Evolutionary conservation across 2,329 filamentous ascomycete genomes (phyloP).

Genomic region (Pseudogymnoascus sp.): DNA sequence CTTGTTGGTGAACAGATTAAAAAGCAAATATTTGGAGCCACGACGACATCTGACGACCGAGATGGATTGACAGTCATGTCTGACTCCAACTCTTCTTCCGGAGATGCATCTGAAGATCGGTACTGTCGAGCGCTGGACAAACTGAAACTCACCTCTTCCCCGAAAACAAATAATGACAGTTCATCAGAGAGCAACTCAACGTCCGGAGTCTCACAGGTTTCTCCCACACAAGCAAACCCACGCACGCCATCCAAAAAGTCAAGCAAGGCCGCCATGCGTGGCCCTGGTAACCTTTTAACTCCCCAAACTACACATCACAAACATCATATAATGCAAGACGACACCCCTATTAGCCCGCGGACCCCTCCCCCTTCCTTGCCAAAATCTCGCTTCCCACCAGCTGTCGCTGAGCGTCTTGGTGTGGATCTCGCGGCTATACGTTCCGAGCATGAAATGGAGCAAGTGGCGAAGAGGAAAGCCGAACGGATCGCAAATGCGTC

Average conservation of each 20-base stretch:
- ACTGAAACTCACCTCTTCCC: background rate
- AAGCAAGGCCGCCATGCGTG: background rate
- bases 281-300: background rate
- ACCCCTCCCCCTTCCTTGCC: background rate
- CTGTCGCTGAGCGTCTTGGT: background rate
- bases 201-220: background rate
- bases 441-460: background rate
- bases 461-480: background rate
- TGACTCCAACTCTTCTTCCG: background rate
- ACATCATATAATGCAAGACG: background rate
- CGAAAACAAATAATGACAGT: background rate
- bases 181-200: background rate
- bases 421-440: background rate
- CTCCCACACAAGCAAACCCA: background rate
- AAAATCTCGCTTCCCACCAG: background rate
- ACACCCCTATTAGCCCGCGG: background rate
- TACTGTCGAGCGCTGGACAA: background rate
- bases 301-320: background rate
- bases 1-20: background rate
- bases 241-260: background rate
- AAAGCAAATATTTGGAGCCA: background rate
- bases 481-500: background rate
- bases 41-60: background rate
- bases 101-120: background rate
- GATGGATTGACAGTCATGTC: background rate